Base-by-base conservation (phyloP, 495 filamentous ascomycete genomes). In the Staphylotrichum longicolle region DNA sequence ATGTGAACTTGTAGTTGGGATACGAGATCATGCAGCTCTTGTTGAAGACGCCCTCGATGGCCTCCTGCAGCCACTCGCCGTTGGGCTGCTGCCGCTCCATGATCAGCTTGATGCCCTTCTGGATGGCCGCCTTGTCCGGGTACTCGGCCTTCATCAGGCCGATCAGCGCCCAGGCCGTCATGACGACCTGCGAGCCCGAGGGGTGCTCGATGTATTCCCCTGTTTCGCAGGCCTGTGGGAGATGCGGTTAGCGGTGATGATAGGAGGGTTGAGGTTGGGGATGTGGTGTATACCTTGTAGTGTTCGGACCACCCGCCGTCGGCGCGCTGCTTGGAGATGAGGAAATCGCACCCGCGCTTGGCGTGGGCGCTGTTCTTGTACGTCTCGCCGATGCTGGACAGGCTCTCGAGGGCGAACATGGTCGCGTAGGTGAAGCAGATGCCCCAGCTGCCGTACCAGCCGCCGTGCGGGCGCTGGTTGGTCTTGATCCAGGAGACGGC, bases 1-100 rank as follows among this genome's bases (percentile, higher is more conserved):
- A 98, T 56, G 88, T 89, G 74, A 96, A 93, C 79, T 98, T 98
- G 80, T 98, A 98, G 77, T 98, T 98, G 60, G 94, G 94, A 70
- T 98, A 98, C 4, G 93, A 94, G 58, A 98, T 98, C 93, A 98
- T 98, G 75, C 94, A 97, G 69, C 86, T 96, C 78, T 97, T 96
- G 76, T 98, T 98, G 78, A 98, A 98, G 11, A 98, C 94, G 7
- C 94, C 94, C 70, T 98, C 94, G 66, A 98, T 97, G 0, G 86
- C 86, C 75, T 98, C 94, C 69, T 97, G 93, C 63, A 88, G 73
- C 94, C 94, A 98, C 77, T 96, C 91, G 12, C 94, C 94, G 71
- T 95, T 96, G 4, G 76, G 70, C 70, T 89, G 86, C 70, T 98
- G 94, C 47, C 94, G 83, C 8, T 80, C 76, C 87, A 96, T 93